A percentile compares a stretch with the other conserved stretches of the same genome.
Evolutionary conservation across 1,139 yeast genomes (phyloP).

Genomic region (Yamadazyma dushanensis): DNA sequence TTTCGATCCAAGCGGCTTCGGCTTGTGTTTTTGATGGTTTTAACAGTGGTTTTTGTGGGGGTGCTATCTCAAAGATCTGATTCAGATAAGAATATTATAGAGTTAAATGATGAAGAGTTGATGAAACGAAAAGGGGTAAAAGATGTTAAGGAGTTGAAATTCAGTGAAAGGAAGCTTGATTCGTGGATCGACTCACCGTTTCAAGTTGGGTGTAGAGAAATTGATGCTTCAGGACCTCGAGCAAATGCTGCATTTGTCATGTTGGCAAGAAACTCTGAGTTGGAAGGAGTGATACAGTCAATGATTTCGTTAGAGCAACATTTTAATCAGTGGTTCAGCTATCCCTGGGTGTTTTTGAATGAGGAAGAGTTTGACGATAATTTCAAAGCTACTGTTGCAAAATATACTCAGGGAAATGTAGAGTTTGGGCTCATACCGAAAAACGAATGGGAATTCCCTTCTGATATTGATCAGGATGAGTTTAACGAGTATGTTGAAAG

Average conservation of each 20-base stretch:
- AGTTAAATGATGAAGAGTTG: slow-evolving; percentile 13
- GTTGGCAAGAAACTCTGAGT: slow-evolving; percentile 73
- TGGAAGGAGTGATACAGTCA: slow-evolving; percentile 66
- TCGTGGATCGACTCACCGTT: slow-evolving; percentile 45
- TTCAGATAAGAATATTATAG: slow-evolving; percentile 4
- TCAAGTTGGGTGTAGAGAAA: slow-evolving; percentile 52
- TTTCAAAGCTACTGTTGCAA: slow-evolving; percentile 52
- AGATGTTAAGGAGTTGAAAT: slow-evolving; percentile 8
- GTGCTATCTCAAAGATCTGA: background rate
- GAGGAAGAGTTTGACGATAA: slow-evolving; percentile 69
- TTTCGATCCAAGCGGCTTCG: background rate
- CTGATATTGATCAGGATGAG: slow-evolving; percentile 26
- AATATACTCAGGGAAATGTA: slow-evolving; percentile 56
- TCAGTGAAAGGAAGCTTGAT: slow-evolving; percentile 20
- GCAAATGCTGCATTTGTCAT: slow-evolving; percentile 86
- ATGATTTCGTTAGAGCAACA: slow-evolving; percentile 76
- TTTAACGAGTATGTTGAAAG: slow-evolving; percentile 57
- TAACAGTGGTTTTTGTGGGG: background rate
- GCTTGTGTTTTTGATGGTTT: background rate
- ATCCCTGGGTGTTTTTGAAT: slow-evolving; percentile 87
- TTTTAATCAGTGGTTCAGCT: slow-evolving; percentile 86
- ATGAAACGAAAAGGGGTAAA: slow-evolving; percentile 6
- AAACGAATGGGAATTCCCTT: slow-evolving; percentile 63
- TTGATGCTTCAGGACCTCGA: slow-evolving; percentile 27
- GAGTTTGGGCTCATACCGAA: slow-evolving; percentile 68